These are phyloP conservation scores for Imleria badia DNA, from an alignment of 768 basidiomycete species.

Conservation along the genomic window DNA sequence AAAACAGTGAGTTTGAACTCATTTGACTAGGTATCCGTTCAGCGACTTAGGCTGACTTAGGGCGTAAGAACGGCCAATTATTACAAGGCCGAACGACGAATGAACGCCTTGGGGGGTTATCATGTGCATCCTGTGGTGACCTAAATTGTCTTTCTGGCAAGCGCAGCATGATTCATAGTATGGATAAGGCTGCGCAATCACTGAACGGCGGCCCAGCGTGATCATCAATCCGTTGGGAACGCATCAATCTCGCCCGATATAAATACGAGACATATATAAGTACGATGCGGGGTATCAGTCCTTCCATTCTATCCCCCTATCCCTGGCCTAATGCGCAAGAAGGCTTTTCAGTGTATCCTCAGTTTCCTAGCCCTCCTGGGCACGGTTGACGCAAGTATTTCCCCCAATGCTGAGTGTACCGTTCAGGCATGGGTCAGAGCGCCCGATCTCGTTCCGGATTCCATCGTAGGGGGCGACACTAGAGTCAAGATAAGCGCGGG, in stretches of 20 bases:
- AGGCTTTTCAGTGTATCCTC: not conserved
- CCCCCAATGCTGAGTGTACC: not conserved
- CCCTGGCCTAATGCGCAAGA: not conserved
- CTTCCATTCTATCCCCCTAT: not conserved
- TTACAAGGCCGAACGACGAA: no score
- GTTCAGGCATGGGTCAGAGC: constrained; percentile 19
- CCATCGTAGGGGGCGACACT: constrained; percentile 11
- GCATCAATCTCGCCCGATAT: not conserved
- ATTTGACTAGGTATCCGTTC: no score
- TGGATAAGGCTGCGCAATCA: no score
- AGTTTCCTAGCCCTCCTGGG: constrained; percentile 2
- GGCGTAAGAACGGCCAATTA: no score
- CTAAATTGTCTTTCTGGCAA: not conserved
- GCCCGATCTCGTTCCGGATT: constrained; percentile 15
- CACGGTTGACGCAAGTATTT: not conserved
- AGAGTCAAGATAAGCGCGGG: constrained; percentile 16
- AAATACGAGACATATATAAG: no score
- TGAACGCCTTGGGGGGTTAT: no score
- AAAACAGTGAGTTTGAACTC: no score
- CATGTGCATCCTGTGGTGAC: no score
- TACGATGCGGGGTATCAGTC: not conserved
- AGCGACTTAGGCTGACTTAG: no score
- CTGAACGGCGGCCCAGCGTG: not conserved
- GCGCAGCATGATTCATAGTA: not conserved
- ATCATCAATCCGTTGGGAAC: not conserved